Evolutionary conservation across 1,139 yeast species (phyloP).

Genomic region (Geotrichum reessii): DNA sequence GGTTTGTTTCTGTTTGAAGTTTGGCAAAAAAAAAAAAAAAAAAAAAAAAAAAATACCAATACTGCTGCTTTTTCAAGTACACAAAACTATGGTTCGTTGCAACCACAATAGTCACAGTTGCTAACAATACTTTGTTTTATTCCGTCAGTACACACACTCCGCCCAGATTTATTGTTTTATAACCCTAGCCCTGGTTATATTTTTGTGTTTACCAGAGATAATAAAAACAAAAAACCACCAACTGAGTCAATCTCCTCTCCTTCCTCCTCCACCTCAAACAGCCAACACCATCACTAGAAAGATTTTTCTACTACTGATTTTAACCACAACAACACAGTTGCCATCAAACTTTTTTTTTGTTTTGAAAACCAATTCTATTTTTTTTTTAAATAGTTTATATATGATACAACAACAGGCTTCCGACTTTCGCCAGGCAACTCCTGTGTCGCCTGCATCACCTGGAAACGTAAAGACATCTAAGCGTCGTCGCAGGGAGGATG

Average conservation of each 20-base stretch:
- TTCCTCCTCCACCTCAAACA: neutral
- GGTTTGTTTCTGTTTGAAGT: too few relatives aligned
- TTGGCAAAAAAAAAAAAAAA: too few relatives aligned
- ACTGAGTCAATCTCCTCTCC: neutral
- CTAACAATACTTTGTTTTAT: neutral
- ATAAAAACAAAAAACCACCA: neutral
- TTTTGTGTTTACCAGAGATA: neutral
- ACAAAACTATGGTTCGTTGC: neutral
- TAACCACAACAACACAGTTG: constrained; percentile 1
- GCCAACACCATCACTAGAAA: constrained; percentile 4
- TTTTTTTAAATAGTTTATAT: neutral
- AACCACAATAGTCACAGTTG: neutral
- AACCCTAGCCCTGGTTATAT: constrained; percentile 11
- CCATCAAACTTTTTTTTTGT: neutral
- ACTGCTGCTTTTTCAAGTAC: neutral
- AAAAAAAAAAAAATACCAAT: too few relatives aligned
- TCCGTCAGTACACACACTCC: constrained; percentile 16
- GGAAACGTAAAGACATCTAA: neutral
- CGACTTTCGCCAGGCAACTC: constrained; percentile 6
- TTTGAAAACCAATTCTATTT: neutral
- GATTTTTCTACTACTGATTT: neutral
- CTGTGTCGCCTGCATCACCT: constrained; percentile 13
- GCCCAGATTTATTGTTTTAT: constrained; percentile 3
- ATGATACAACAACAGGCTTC: constrained; percentile 5
- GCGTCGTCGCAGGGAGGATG: constrained; percentile 5